phyloP scores from a whole-genome alignment of 2,329 filamentous ascomycete genomes.

The Fusarium phyllophilum region DNA sequence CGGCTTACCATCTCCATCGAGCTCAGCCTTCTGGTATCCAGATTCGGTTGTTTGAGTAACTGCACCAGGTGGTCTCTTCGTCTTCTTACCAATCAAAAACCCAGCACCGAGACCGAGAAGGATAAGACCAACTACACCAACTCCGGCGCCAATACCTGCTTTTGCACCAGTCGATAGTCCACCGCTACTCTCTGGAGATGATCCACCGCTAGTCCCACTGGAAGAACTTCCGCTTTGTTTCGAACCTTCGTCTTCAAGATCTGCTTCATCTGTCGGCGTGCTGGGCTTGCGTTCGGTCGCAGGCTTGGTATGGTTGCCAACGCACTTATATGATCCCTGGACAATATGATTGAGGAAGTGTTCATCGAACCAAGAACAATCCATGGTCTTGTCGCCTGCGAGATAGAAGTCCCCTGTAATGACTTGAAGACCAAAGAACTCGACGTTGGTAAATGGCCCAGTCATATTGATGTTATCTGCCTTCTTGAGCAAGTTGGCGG shows the following conservation, averaged over 20 bases:
- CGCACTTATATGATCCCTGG: background rate
- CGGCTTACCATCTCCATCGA: fast-evolving
- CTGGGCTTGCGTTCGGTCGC: background rate
- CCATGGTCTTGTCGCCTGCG: fast-evolving
- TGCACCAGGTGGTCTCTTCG: fast-evolving
- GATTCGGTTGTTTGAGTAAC: fast-evolving
- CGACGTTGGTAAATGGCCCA: background rate
- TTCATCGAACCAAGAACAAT: background rate
- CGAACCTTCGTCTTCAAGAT: fast-evolving
- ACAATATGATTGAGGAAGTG: background rate
- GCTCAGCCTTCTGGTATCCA: background rate
- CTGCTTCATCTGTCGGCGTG: background rate
- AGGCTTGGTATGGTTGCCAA: background rate
- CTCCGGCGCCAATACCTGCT: background rate
- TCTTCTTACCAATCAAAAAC: background rate
- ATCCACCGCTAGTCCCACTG: fast-evolving
- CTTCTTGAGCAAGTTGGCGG: background rate
- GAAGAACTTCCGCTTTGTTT: background rate
- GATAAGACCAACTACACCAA: background rate
- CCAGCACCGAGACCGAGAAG: background rate
- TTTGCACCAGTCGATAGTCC: background rate
- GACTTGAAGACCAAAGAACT: background rate
- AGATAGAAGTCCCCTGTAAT: background rate
- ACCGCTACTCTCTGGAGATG: fast-evolving
- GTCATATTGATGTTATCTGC: background rate